Conservation (phyloP, 2,329 filamentous ascomycete genomes). For the Arthrobotrys megalospora region DNA sequence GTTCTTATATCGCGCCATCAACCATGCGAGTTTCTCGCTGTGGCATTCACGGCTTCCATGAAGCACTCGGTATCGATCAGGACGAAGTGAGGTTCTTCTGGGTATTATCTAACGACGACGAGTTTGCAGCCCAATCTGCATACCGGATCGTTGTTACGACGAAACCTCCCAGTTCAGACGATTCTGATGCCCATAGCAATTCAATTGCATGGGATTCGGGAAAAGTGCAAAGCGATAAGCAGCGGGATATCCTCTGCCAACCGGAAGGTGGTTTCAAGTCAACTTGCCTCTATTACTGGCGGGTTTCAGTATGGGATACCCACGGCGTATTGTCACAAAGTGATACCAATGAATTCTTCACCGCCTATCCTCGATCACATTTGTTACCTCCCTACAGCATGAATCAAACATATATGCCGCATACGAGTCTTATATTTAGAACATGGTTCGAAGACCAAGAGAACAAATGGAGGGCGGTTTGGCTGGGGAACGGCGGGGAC, state of each 20-base stretch:
- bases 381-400: constrained; percentile 68
- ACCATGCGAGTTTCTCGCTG: constrained; percentile 65
- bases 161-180: constrained; percentile 23
- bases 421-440: constrained; percentile 68
- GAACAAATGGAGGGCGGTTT: constrained; percentile 68
- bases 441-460: constrained; percentile 68
- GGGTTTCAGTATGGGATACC: constrained; percentile 67
- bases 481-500: constrained; percentile 68
- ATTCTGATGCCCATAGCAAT: neutral
- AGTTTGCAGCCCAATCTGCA: constrained; percentile 65
- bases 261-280: constrained; percentile 66
- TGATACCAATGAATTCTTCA: constrained; percentile 67
- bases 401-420: constrained; percentile 69
- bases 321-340: constrained; percentile 64
- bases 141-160: constrained; percentile 64
- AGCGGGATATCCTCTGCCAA: constrained; percentile 65
- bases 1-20: constrained; percentile 13
- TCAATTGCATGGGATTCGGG: constrained; percentile 63
- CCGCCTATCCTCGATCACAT: constrained; percentile 67
- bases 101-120: constrained; percentile 65
- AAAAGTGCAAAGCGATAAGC: constrained; percentile 61
- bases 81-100: constrained; percentile 67
- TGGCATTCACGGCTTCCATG: constrained; percentile 68
- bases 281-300: constrained; percentile 67
- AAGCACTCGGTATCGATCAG: constrained; percentile 67